A percentile compares a stretch with the other conserved stretches of the same genome.
phyloP scores from a whole-genome alignment of 257 asterid genomes.

The Solanum rostratum region DNA sequence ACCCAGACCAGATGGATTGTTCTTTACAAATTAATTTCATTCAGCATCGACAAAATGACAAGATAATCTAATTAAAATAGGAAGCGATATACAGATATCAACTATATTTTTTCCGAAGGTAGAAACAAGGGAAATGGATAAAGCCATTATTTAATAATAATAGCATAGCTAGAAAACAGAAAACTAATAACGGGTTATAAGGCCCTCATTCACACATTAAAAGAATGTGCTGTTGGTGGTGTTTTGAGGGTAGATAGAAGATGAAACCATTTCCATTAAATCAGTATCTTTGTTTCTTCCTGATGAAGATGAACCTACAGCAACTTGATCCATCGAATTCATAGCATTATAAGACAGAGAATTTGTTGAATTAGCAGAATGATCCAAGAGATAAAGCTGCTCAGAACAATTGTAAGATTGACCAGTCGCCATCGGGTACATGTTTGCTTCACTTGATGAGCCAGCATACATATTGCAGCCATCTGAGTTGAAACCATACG shows the following conservation, averaged over 20 bases:
- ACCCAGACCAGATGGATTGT: not conserved
- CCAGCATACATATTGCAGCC: not conserved
- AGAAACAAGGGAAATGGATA: not conserved
- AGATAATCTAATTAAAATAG: not conserved
- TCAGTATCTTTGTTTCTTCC: conserved; percentile 6
- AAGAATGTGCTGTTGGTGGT: not conserved
- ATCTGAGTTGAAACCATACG: not conserved
- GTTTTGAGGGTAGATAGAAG: conserved; percentile 1
- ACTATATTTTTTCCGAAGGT: not conserved
- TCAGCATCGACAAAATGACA: not conserved
- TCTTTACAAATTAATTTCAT: not conserved
- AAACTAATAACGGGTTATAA: conserved; percentile 1
- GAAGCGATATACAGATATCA: not conserved
- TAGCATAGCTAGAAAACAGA: conserved; percentile 6
- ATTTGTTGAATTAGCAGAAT: not conserved
- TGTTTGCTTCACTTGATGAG: not conserved
- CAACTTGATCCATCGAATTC: not conserved
- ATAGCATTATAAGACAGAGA: not conserved
- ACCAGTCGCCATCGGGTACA: not conserved
- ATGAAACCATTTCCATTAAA: conserved; percentile 17
- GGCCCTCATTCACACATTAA: not conserved
- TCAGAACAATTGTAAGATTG: not conserved
- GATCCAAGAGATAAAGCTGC: conserved; percentile 6
- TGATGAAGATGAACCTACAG: not conserved
- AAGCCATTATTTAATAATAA: not conserved